Percentiles rank a stretch among this genome's conserved stretches.
Conservation (phyloP, 1,284 basidiomycete genomes). For the Trametes versicolor region DNA sequence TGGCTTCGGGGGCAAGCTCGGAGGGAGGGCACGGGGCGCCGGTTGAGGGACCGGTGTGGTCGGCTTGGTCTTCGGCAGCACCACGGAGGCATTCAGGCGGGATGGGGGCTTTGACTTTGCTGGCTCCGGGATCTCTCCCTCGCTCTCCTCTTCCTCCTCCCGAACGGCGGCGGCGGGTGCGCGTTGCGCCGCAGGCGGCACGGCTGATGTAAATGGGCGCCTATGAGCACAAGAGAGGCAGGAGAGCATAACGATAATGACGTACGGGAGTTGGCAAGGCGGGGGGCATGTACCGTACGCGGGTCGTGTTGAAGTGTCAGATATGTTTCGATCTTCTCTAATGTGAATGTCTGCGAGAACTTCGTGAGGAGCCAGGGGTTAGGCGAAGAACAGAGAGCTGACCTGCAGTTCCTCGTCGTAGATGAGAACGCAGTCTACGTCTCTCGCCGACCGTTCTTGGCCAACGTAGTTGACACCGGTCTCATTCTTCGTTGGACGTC, state of each 20-base stretch:
- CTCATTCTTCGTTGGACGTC: conserved; percentile 51
- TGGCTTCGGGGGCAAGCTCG: conserved; percentile 24
- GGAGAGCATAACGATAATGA: conserved; percentile 16
- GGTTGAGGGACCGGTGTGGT: conserved; percentile 19
- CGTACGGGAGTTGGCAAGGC: conserved; percentile 58
- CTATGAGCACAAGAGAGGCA: neutral
- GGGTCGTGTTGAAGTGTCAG: conserved; percentile 63
- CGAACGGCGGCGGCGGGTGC: conserved; percentile 35
- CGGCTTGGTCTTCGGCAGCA: conserved; percentile 22
- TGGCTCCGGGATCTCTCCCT: conserved; percentile 41
- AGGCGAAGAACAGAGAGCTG: conserved; percentile 38
- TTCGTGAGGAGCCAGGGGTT: neutral
- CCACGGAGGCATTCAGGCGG: conserved; percentile 5
- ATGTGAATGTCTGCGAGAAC: conserved; percentile 63
- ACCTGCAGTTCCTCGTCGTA: conserved; percentile 78
- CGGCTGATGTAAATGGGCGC: conserved; percentile 11
- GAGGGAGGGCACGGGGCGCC: conserved; percentile 8
- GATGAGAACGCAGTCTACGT: conserved; percentile 78
- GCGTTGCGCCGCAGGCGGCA: conserved; percentile 34
- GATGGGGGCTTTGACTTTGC: conserved; percentile 27
- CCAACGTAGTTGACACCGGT: conserved; percentile 66
- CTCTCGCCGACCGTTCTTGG: conserved; percentile 63
- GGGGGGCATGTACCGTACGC: conserved; percentile 50
- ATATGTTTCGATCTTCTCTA: conserved; percentile 79
- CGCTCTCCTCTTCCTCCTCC: conserved; percentile 52